Evolutionary conservation across 2,329 filamentous ascomycete genomes (phyloP), one percentile per base, ranked within the genome.

Genomic region (Cercospora janseana): DNA sequence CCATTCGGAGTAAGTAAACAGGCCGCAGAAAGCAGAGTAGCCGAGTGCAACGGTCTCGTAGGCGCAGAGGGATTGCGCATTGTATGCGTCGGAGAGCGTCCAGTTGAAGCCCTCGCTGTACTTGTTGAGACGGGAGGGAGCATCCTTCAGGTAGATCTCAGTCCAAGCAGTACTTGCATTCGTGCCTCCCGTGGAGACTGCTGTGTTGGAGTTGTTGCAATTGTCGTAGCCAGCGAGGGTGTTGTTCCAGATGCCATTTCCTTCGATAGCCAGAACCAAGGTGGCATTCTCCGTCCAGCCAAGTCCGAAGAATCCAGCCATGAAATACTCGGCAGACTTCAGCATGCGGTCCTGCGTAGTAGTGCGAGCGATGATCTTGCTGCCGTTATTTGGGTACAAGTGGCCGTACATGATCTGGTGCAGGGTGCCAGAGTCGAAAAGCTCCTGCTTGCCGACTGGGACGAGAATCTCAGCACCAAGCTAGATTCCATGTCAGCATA

Each of bases 31-130:
- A 7, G 75, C 76, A 58, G 83, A 87, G 71, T 82, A 90, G 16
- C 87, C 87, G 52, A 86, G 83, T 1, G 84, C 82, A n/a, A 88
- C 79, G 0, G 85, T 88, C 67, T 91, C 87, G 62, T 90, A 91
- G 0, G 86, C 82, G 60, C 87, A 91, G 64, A 90, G 75, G 3
- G 75, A 82, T 66, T 90, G 86, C 0, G 82, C 82, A 13, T 83
- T 80, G 66, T 84, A 86, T 0, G 79, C 78, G 60, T 87, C 83
- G 3, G 74, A 67, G 3, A 49, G 63, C 1, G 79, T 84, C 82
- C 86, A 88, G 46, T 85, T 78, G 63, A 69, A 69, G 21, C 55
- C 66, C 6, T 62, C 57, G 6, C 62, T 59, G n/a, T 61, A 45
- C 4, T 70, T 66, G 23, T 77, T 73, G 46, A 90, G 76, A 2